These are phyloP conservation scores for Tephrocybe sp. DNA, from an alignment of 768 basidiomycete genomes.

Conservation along the genomic window DNA sequence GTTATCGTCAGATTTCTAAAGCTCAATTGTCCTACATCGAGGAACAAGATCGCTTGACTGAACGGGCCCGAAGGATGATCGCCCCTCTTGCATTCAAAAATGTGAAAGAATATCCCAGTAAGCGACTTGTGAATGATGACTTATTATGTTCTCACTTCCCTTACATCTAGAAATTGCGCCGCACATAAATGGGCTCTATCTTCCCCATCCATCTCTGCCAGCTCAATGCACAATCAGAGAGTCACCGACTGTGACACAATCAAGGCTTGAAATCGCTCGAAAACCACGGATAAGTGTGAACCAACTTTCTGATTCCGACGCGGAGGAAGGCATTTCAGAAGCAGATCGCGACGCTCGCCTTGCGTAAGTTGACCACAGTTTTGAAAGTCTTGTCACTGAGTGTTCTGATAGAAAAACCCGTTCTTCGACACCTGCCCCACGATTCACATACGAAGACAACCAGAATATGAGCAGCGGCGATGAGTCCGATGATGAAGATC, in stretches of 20 bases:
- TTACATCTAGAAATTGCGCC: slow-evolving; percentile 19
- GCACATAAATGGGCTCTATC: slow-evolving; percentile 53
- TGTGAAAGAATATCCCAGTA: slow-evolving; percentile 18
- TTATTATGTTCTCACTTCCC: background rate
- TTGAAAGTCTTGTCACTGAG: background rate
- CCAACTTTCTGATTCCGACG: slow-evolving; percentile 64
- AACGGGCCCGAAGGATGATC: slow-evolving; percentile 59
- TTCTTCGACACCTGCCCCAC: slow-evolving; percentile 39
- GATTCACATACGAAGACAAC: slow-evolving; percentile 41
- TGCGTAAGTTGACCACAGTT: slow-evolving; percentile 48
- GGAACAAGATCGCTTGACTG: slow-evolving; percentile 69
- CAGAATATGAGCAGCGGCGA: slow-evolving; percentile 63
- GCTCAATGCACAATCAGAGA: background rate
- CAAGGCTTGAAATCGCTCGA: background rate
- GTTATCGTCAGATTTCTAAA: slow-evolving; percentile 49
- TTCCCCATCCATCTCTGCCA: slow-evolving; percentile 33
- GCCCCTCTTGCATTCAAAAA: slow-evolving; percentile 14
- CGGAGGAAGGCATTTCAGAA: slow-evolving; percentile 61
- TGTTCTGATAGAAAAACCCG: slow-evolving; percentile 48
- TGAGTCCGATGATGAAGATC: slow-evolving; percentile 76
- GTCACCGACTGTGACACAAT: background rate
- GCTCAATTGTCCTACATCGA: slow-evolving; percentile 67
- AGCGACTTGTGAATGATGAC: background rate
- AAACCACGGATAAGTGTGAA: slow-evolving; percentile 18
- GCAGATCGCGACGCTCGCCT: slow-evolving; percentile 70